phyloP scores from a whole-genome alignment of 306 rosid species.

The peach (Prunus persica) region DNA sequence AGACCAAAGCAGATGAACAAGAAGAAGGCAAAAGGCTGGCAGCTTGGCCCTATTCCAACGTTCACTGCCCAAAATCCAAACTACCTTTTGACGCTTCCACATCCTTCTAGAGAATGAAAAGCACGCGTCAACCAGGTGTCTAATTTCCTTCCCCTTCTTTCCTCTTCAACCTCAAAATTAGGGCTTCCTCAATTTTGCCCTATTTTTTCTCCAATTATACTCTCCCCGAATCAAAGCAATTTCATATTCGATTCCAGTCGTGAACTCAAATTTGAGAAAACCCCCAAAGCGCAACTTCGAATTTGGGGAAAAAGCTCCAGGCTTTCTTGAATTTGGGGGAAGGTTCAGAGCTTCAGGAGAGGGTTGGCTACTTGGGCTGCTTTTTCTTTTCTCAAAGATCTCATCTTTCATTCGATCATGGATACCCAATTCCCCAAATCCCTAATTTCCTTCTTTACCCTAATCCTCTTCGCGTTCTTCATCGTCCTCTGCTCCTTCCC shows the following conservation, averaged over 20 bases:
- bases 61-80: neutral
- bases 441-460: neutral
- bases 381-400: slow-evolving; percentile 8
- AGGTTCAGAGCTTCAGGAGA: neutral
- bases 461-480: slow-evolving; percentile 15
- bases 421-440: slow-evolving; percentile 20
- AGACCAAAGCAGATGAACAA: neutral
- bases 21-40: neutral
- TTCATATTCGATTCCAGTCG: neutral
- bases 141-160: neutral
- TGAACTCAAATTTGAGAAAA: neutral
- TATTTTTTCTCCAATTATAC: neutral
- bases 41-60: neutral
- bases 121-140: neutral
- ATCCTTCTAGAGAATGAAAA: neutral
- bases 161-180: neutral
- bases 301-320: neutral
- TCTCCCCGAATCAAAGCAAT: neutral
- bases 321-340: neutral
- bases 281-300: neutral
- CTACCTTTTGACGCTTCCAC: neutral
- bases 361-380: neutral
- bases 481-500: slow-evolving; percentile 27
- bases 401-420: slow-evolving; percentile 36
- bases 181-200: neutral